Base-by-base conservation (phyloP, 1,284 basidiomycete species). In the Moesziomyces parantarcticus region DNA sequence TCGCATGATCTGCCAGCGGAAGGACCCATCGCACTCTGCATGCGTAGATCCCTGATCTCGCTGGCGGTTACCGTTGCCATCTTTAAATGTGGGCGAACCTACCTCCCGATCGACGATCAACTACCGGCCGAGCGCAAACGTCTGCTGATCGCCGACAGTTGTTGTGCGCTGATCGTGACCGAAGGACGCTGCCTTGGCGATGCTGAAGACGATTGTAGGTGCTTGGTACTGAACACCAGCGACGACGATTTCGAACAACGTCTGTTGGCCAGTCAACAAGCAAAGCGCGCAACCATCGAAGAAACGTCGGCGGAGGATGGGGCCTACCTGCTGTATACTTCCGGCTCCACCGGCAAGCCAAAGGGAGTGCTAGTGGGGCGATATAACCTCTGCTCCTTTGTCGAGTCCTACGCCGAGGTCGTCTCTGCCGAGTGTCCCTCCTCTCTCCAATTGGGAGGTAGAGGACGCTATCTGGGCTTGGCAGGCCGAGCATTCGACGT, bases 21-120 rank as follows among this genome's bases (percentile, higher is more conserved):
- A 58, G 86, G 87, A 47, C 85, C 85, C 14, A 86, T 88, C 3
- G 87, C 87, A n/a, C 80, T 88, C 48, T 88, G 87, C 60, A 85
- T 87, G 82, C 76, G 85, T 50, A 85, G 88, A 20, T 84, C 87
- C 48, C 68, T 86, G 22, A 64, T 83, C 52, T 88, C 87, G 65
- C 86, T 88, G 48, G 75, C 86, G 22, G 84, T 85, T 10, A 83
- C 87, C 62, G 84, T 87, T 46, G 88, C 86, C 10, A 85, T 88
- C 36, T 84, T 88, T 60, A 87, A 86, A 48, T 86, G 87, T 36
- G 88, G 88, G 40, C 87, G 86, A 40, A 88, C 88, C 53, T 88
- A 88, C 25, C 88, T 88, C 49, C 48, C 88, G 87, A 88, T 88
- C 57, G 88, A 88, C 65, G 86, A 88, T 3, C 87, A 88, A 61